phyloP scores from a whole-genome alignment of 1,284 basidiomycete genomes.

The Cryptococcus maquisensis region DNA sequence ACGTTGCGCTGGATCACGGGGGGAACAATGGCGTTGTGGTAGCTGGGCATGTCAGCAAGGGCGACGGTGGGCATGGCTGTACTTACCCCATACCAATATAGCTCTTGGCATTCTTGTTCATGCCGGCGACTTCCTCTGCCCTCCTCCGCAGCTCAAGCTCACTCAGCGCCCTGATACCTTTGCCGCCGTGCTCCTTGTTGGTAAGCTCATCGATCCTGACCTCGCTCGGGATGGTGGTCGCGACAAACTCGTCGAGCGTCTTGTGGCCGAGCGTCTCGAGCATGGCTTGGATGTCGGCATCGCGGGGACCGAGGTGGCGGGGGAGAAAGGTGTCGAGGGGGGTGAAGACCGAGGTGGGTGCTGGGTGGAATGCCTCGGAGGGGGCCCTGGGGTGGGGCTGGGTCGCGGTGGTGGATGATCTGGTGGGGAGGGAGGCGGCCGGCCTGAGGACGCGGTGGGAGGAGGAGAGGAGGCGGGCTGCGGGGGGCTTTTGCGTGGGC shows the following conservation, averaged over 20 bases:
- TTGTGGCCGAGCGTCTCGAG: slow-evolving; percentile 73
- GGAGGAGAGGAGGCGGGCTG: slow-evolving; percentile 19
- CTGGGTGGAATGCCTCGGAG: slow-evolving; percentile 34
- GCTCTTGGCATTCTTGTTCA: slow-evolving; percentile 81
- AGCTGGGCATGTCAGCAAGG: slow-evolving; percentile 44
- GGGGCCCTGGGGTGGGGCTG: slow-evolving; percentile 42
- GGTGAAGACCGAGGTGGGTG: slow-evolving; percentile 56
- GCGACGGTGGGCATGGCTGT: neutral
- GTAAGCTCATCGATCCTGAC: slow-evolving; percentile 66
- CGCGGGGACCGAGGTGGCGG: slow-evolving; percentile 84
- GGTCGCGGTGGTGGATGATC: slow-evolving; percentile 42
- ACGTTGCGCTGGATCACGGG: slow-evolving; percentile 91
- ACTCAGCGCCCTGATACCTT: slow-evolving; percentile 65
- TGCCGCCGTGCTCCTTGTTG: slow-evolving; percentile 58
- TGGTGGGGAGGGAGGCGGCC: slow-evolving; percentile 12
- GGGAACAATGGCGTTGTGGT: slow-evolving; percentile 89
- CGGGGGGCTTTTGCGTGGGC: neutral
- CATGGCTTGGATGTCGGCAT: slow-evolving; percentile 70
- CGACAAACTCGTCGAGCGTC: slow-evolving; percentile 80
- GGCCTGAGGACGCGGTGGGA: slow-evolving; percentile 19
- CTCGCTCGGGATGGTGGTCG: slow-evolving; percentile 69
- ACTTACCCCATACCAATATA: slow-evolving; percentile 88
- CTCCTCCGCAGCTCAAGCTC: slow-evolving; percentile 79
- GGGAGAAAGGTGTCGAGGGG: slow-evolving; percentile 82
- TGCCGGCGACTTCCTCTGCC: slow-evolving; percentile 68